These are phyloP conservation scores for Microstroma glucosiphilum DNA, from an alignment of 1,284 basidiomycete genomes.

Conservation along the genomic window DNA sequence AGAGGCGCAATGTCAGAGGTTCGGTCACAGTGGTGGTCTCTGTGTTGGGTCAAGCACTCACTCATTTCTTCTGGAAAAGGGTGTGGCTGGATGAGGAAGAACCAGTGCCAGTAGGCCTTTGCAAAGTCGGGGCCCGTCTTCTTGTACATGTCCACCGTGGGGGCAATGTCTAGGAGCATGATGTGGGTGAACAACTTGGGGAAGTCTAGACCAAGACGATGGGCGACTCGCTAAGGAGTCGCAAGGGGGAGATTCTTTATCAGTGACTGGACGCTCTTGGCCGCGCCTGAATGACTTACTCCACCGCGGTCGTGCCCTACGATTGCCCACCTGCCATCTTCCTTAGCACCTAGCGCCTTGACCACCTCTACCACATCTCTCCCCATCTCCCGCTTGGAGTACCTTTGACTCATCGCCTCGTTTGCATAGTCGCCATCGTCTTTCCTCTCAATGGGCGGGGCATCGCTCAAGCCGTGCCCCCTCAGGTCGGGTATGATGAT, in stretches of 20 bases:
- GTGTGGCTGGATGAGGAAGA: slow-evolving; percentile 51
- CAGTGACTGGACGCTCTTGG: not conserved
- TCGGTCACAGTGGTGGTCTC: not conserved
- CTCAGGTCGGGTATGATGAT: slow-evolving; percentile 50
- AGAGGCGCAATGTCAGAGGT: not conserved
- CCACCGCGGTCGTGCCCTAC: slow-evolving; percentile 53
- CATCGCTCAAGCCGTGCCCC: slow-evolving; percentile 34
- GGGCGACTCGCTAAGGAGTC: slow-evolving; percentile 42
- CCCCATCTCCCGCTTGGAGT: slow-evolving; percentile 52
- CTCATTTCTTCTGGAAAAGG: slow-evolving; percentile 42
- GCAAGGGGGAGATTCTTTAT: not conserved
- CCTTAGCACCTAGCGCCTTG: slow-evolving; percentile 40
- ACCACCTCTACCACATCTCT: slow-evolving; percentile 51
- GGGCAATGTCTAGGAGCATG: slow-evolving; percentile 48
- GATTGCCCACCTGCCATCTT: slow-evolving; percentile 32
- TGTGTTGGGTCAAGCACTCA: not conserved
- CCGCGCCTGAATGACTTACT: slow-evolving; percentile 3
- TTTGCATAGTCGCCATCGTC: slow-evolving; percentile 5
- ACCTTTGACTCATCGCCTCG: slow-evolving; percentile 17
- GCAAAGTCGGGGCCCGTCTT: slow-evolving; percentile 47
- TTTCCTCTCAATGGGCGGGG: slow-evolving; percentile 25
- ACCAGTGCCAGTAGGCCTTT: slow-evolving; percentile 49
- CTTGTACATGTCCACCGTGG: slow-evolving; percentile 50
- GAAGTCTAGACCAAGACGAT: slow-evolving; percentile 51
- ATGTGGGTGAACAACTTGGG: slow-evolving; percentile 43